phyloP scores from a whole-genome alignment of 257 asterid genomes.

The Penstemon barbatus region DNA sequence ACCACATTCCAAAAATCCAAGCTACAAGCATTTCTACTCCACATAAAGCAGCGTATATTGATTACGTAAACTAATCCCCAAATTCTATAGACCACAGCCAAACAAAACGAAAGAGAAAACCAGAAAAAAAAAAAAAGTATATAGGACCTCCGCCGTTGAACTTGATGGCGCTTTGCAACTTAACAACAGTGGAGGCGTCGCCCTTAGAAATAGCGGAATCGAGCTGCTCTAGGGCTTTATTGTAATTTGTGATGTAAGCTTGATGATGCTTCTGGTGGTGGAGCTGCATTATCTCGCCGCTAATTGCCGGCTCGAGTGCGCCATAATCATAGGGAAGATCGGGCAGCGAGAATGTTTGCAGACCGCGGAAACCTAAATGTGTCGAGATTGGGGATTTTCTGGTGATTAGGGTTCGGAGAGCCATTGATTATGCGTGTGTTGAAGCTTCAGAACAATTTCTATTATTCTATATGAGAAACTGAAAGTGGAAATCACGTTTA shows the following conservation, averaged over 20 bases:
- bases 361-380: conserved; percentile 49
- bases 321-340: conserved; percentile 89
- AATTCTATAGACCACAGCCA: background rate
- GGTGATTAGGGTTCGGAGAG: conserved; percentile 55
- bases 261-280: conserved; percentile 98
- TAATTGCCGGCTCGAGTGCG: conserved; percentile 83
- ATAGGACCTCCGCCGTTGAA: conserved; percentile 90
- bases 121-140: background rate
- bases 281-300: conserved; percentile 89
- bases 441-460: too few relatives aligned
- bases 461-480: too few relatives aligned
- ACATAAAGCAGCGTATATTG: background rate
- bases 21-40: background rate
- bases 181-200: conserved; percentile 63
- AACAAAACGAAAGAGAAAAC: too few relatives aligned
- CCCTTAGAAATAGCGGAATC: conserved; percentile 65
- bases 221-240: conserved; percentile 86
- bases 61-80: background rate
- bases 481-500: too few relatives aligned
- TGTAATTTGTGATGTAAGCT: conserved; percentile 85
- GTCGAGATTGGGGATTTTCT: conserved; percentile 36
- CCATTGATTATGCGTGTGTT: conserved; percentile 42
- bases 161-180: conserved; percentile 88
- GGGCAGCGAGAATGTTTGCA: conserved; percentile 72
- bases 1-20: too few relatives aligned